Evolutionary conservation across 73 alveolate species (phyloP), one percentile per base, ranked within the genome.

Genomic region (Paramecium primaurelia): DNA sequence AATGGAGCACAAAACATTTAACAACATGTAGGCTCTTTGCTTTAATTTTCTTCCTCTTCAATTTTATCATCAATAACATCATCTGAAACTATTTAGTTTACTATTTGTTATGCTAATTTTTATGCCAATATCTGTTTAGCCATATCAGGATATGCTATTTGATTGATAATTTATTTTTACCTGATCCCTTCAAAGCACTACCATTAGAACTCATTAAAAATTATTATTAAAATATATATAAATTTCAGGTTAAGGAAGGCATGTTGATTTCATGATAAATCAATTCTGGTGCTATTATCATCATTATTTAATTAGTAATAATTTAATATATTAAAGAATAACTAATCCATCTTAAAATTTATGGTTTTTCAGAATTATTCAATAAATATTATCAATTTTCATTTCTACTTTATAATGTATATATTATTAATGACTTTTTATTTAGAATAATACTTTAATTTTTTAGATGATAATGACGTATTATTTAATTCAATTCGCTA

Each of bases 1-100:
- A 80, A 80, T 8, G 91, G 91, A 44, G 91, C 91, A 25, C 71
- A 47, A 80, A 80, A 80, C 75, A 45, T 45, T 80, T 40, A 45
- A 42, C 91, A 80, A 12, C 91, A 80, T 25, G 71, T 45, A 2
- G 91, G 91, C 32, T 80, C 77, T 45, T 80, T 80, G 4, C n/a
- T 38, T 22, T 80, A 8, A 36, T 40, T 32, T 18, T 80, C 77
- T 47, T 80, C 91, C 32, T 80, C 77, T 12, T 45, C 91, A 3
- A 80, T 80, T 47, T 80, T 80, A 25, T 42, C 71, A 26, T 80
- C 71, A 26, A 80, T 80, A 7, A 80, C 91, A 80, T 80, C 91
- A 44, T 80, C 91, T 12, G 71, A 59, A 4, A 80, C 91, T 26
- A 80, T 80, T 26, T 80, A 12, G n/a, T 80, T 80, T 20, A 80